Evolutionary conservation across 805 yeast species (phyloP), one percentile per base, ranked within the genome.

Genomic region (Scheffersomyces stipitis): DNA sequence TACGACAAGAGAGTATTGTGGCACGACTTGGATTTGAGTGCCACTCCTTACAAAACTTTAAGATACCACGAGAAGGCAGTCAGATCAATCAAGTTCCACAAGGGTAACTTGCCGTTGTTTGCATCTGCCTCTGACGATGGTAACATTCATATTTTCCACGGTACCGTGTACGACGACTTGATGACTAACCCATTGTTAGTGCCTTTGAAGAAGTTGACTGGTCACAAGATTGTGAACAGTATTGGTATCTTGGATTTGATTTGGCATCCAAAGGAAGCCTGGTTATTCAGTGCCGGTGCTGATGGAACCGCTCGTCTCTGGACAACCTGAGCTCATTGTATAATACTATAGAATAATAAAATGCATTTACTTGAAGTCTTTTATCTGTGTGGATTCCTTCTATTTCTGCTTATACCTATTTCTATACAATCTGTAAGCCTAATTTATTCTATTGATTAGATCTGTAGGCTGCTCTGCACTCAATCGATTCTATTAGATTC

Each of bases 211-310:
- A 89, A 90, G 58, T 73, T 93, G 57, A 80, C 83, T 30, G 99
- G 98, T 8, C 99, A 93, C 65, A 81, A 83, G 59, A 75, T 88
- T 31, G 69, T 80, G 15, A 78, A 78, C 50, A 83, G 85, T 55
- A 68, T 93, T 39, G 99, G 99, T 56, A 95, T 93, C 12, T 72
- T 93, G 56, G 84, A 81, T 56, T 77, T 85, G 33, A 78, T 78
- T 33, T 93, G 99, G 99, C 99, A 93, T 73, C 98, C 98, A 47
- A 81, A 83, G 52, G 98, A 93, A 66, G 96, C 99, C 0, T 93
- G 99, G 99, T 73, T 93, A 56, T 89, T 93, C 62, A 83, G 93
- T 58, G 87, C 96, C 8, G 99, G 98, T 52, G 98, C 98, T 15
- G 99, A 93, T 64, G 88, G 95, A 42, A 80, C 88, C 28, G 98